Evolutionary conservation across 148 eudicot species (phyloP).

Genomic region (Cornus suecica): DNA sequence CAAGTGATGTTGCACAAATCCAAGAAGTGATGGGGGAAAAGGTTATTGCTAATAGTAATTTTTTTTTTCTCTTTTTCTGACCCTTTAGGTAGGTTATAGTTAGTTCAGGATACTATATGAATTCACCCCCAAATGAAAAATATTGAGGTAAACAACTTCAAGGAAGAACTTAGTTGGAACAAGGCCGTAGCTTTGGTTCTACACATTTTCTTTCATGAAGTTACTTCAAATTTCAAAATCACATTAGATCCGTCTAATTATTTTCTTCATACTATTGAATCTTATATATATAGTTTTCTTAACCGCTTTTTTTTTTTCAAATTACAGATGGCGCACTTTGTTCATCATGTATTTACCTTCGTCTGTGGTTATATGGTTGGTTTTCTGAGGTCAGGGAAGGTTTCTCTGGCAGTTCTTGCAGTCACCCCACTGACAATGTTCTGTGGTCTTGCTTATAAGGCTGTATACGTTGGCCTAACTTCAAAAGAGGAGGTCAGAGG

Average conservation of each 20-base stretch:
- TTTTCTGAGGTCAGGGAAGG: conserved; percentile 32
- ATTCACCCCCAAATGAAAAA: not conserved
- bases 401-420: conserved; percentile 47
- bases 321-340: conserved; percentile 47
- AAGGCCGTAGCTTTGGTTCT: too few relatives aligned
- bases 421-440: conserved; percentile 55
- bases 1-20: conserved; percentile 53
- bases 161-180: too few relatives aligned
- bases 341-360: conserved; percentile 44
- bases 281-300: too few relatives aligned
- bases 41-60: conserved; percentile 16
- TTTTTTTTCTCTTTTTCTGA: not conserved
- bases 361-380: conserved; percentile 42
- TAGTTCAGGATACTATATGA: not conserved
- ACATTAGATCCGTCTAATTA: too few relatives aligned
- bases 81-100: not conserved
- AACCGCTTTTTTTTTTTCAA: not conserved
- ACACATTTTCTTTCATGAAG: too few relatives aligned
- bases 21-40: conserved; percentile 60
- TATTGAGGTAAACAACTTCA: too few relatives aligned
- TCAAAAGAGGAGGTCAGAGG: conserved; percentile 43
- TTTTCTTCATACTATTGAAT: too few relatives aligned
- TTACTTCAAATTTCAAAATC: too few relatives aligned
- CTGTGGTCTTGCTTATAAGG: conserved; percentile 48
- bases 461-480: conserved; percentile 42